phyloP scores from a whole-genome alignment of 1,139 yeast species.

The Magnusiomyces tetraspermus region DNA sequence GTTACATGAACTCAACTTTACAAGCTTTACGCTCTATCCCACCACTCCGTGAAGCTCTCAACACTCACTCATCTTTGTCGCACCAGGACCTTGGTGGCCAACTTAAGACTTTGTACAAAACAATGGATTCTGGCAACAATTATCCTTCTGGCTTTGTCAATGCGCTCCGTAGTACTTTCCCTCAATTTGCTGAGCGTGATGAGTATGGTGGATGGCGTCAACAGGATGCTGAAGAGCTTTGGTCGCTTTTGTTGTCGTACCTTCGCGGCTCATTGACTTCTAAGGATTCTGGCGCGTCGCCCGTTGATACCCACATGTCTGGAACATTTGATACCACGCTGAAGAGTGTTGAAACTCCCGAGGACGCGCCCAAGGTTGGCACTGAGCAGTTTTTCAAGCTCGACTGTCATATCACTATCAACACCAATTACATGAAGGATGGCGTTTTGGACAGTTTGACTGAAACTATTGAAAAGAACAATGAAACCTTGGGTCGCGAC shows the following conservation, averaged over 20 bases:
- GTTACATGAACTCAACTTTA: slow-evolving; percentile 83
- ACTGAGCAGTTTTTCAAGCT: slow-evolving; percentile 59
- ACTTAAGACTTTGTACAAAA: slow-evolving; percentile 28
- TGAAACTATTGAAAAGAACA: slow-evolving; percentile 71
- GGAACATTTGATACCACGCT: slow-evolving; percentile 55
- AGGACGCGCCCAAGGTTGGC: slow-evolving; percentile 41
- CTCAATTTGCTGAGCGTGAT: slow-evolving; percentile 77
- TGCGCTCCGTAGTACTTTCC: slow-evolving; percentile 40
- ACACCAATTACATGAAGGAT: slow-evolving; percentile 80
- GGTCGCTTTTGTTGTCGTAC: slow-evolving; percentile 60
- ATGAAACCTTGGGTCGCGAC: slow-evolving; percentile 57
- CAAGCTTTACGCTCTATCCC: slow-evolving; percentile 68
- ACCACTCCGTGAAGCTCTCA: slow-evolving; percentile 39
- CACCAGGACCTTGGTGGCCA: slow-evolving; percentile 23
- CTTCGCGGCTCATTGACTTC: slow-evolving; percentile 32
- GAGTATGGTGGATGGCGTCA: slow-evolving; percentile 70
- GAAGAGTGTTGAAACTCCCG: slow-evolving; percentile 49
- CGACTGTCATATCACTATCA: slow-evolving; percentile 77
- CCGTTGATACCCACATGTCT: slow-evolving; percentile 51
- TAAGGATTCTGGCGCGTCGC: slow-evolving; percentile 17
- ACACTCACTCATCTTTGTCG: slow-evolving; percentile 4
- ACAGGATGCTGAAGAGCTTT: slow-evolving; percentile 97
- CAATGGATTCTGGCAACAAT: slow-evolving; percentile 28
- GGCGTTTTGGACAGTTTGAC: slow-evolving; percentile 69
- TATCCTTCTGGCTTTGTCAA: slow-evolving; percentile 55